phyloP scores from a whole-genome alignment of 352 stramenopile species.

The Globisporangium nunn region DNA sequence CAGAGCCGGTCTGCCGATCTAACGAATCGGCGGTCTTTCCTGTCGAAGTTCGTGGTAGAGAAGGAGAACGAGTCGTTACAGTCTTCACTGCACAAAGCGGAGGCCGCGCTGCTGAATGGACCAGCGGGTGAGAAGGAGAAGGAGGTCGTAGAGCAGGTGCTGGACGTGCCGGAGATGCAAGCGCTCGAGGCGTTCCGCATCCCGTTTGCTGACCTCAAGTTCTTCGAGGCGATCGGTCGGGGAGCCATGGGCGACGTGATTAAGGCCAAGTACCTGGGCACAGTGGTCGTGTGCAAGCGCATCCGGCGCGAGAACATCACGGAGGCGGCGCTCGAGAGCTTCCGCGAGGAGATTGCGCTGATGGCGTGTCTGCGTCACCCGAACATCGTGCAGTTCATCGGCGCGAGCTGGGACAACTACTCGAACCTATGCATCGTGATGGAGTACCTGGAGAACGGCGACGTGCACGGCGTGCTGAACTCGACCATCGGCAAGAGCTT shows the following conservation, averaged over 20 bases:
- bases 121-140: slow-evolving; percentile 65
- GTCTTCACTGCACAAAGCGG: slow-evolving; percentile 68
- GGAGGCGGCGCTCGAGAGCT: slow-evolving; percentile 55
- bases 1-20: slow-evolving; percentile 74
- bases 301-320: slow-evolving; percentile 84
- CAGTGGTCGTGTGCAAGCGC: slow-evolving; percentile 81
- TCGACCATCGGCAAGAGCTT: slow-evolving; percentile 75
- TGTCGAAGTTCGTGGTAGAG: slow-evolving; percentile 79
- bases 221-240: slow-evolving; percentile 71
- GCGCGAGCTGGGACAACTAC: slow-evolving; percentile 83
- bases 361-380: slow-evolving; percentile 82
- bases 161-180: slow-evolving; percentile 66
- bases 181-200: slow-evolving; percentile 80
- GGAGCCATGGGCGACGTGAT: slow-evolving; percentile 86
- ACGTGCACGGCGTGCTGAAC: slow-evolving; percentile 84
- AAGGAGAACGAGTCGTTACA: slow-evolving; percentile 83
- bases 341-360: slow-evolving; percentile 82
- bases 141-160: slow-evolving; percentile 52
- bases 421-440: slow-evolving; percentile 88
- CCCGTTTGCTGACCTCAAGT: slow-evolving; percentile 74
- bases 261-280: slow-evolving; percentile 85
- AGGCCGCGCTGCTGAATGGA: slow-evolving; percentile 79
- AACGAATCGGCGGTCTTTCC: slow-evolving; percentile 73
- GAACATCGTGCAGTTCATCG: slow-evolving; percentile 88
- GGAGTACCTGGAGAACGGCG: slow-evolving; percentile 87